phyloP scores from a whole-genome alignment of 208 protist species.

The Acanthamoeba pearcei region DNA sequence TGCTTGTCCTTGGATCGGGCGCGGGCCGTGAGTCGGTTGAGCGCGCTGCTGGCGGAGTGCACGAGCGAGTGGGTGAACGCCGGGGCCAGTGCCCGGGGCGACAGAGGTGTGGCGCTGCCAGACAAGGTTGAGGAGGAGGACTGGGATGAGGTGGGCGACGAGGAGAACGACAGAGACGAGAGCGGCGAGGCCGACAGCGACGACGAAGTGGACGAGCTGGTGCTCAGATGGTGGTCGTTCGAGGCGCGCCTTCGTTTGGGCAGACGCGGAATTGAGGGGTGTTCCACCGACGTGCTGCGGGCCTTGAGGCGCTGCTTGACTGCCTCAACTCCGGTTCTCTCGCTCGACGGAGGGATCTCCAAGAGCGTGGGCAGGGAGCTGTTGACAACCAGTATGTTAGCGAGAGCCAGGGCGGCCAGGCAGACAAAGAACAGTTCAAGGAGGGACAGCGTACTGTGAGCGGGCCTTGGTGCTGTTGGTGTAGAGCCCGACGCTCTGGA shows the following conservation, averaged over 20 bases:
- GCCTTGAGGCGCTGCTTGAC: not conserved
- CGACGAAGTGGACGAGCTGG: not conserved
- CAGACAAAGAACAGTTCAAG: not conserved
- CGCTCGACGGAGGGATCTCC: not conserved
- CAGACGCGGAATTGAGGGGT: not conserved
- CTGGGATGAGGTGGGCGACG: not conserved
- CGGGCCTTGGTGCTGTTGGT: not conserved
- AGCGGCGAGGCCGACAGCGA: not conserved
- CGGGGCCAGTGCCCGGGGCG: not conserved
- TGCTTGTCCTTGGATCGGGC: not conserved
- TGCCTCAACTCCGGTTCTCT: not conserved
- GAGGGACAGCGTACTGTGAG: not conserved
- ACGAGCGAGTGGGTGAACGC: not conserved
- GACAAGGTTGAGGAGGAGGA: not conserved
- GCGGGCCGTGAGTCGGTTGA: not conserved
- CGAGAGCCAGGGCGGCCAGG: too few species aligned
- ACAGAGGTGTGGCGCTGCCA: not conserved
- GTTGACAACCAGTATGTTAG: too few species aligned
- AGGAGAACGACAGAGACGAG: not conserved
- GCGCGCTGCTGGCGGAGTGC: conserved; percentile 11
- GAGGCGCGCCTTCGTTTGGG: not conserved
- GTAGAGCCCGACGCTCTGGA: not conserved
- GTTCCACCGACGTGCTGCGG: not conserved
- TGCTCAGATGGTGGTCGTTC: not conserved
- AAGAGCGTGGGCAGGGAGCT: not conserved